A percentile compares a stretch with the other conserved stretches of the same genome.
Conservation (phyloP, 2,329 filamentous ascomycete genomes). For the Fusarium sp. region DNA sequence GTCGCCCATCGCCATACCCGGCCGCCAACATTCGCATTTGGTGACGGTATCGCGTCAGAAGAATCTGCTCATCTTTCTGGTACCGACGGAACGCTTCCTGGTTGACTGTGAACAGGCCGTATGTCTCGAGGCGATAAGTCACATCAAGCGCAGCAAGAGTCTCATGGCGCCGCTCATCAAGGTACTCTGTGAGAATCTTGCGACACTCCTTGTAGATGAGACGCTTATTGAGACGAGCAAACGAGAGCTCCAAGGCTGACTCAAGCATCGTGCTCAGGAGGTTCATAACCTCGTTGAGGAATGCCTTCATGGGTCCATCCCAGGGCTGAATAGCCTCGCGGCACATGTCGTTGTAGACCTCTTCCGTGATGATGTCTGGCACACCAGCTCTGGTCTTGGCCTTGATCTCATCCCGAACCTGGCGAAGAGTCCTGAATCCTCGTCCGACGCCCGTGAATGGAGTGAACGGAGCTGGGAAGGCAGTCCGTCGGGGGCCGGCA, state of each 20-base stretch:
- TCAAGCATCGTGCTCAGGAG: constrained; percentile 62
- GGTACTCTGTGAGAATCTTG: constrained; percentile 57
- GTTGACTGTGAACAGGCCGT: constrained; percentile 70
- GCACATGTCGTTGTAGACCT: constrained; percentile 70
- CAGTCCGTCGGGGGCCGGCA: constrained; percentile 6
- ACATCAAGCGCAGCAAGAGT: constrained; percentile 55
- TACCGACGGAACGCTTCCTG: constrained; percentile 60
- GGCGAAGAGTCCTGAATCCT: constrained; percentile 58
- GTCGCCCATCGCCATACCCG: constrained; percentile 45
- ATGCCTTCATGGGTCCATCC: constrained; percentile 63
- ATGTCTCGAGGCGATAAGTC: constrained; percentile 65
- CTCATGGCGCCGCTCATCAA: constrained; percentile 53
- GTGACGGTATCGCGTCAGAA: constrained; percentile 62
- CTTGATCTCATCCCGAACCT: constrained; percentile 67
- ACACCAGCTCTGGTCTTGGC: constrained; percentile 67
- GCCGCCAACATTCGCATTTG: constrained; percentile 60
- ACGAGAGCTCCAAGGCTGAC: constrained; percentile 59
- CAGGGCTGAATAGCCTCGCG: constrained; percentile 69
- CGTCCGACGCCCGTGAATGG: constrained; percentile 54
- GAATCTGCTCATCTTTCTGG: constrained; percentile 58
- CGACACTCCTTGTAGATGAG: constrained; percentile 63
- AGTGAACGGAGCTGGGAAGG: constrained; percentile 53
- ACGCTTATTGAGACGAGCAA: constrained; percentile 60
- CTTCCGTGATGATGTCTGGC: constrained; percentile 68
- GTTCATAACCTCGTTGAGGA: constrained; percentile 60